Evolutionary conservation across 441 rosid genomes (phyloP).

Genomic region (Populus tomentosa): DNA sequence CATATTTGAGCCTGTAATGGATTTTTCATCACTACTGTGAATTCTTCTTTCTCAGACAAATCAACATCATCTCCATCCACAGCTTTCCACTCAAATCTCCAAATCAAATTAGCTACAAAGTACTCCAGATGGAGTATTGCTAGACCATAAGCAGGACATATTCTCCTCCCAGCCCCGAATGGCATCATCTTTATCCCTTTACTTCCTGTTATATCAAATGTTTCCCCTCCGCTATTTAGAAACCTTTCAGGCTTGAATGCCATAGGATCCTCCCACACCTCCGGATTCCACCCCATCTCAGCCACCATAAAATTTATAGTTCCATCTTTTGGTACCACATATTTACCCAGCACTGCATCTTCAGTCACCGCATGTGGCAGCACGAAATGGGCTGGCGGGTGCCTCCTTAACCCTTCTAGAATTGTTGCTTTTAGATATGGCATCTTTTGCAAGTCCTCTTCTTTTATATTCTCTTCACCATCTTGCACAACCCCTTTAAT

Average conservation of each 20-base stretch:
- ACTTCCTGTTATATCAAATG: background rate
- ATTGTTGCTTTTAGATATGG: background rate
- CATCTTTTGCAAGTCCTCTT: background rate
- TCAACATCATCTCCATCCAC: background rate
- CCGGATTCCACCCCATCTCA: background rate
- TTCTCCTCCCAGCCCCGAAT: background rate
- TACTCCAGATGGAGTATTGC: background rate
- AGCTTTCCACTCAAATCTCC: background rate
- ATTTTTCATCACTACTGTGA: background rate
- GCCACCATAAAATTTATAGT: background rate
- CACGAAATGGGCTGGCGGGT: background rate
- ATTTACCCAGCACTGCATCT: background rate
- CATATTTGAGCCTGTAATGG: background rate
- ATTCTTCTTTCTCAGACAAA: background rate
- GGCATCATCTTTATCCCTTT: background rate
- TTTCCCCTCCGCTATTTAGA: background rate
- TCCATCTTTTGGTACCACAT: background rate
- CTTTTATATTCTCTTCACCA: background rate
- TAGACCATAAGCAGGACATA: background rate
- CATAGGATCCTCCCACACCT: background rate
- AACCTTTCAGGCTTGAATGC: background rate
- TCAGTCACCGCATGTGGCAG: background rate
- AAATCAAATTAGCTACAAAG: background rate
- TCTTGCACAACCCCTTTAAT: background rate
- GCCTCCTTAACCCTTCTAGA: background rate